Evolutionary conservation across 2,329 filamentous ascomycete species (phyloP).

Genomic region (Apiospora malaysiana): DNA sequence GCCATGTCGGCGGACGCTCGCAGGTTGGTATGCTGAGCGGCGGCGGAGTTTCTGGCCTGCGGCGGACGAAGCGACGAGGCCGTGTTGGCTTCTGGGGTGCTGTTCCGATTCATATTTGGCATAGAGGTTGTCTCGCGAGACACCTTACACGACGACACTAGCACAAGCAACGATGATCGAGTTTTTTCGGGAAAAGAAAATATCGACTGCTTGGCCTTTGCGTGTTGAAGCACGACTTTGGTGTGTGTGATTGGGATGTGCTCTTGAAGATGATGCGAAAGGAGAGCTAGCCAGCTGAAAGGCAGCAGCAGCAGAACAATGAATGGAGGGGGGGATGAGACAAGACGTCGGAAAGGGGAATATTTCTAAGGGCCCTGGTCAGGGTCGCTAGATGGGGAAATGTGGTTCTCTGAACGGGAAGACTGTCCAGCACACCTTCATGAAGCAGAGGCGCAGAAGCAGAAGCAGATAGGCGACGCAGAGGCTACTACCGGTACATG

Average conservation of each 20-base stretch:
- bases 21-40: constrained; percentile 79
- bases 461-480: constrained; percentile 12
- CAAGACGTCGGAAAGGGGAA: constrained; percentile 18
- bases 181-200: background rate
- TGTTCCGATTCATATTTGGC: constrained; percentile 77
- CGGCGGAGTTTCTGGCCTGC: constrained; percentile 76
- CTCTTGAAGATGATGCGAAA: constrained; percentile 17
- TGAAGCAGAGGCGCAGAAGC: constrained; percentile 17
- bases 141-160: constrained; percentile 17
- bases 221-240: constrained; percentile 7
- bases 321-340: constrained; percentile 18
- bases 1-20: constrained; percentile 97
- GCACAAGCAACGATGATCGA: constrained; percentile 8
- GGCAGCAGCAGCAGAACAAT: constrained; percentile 16
- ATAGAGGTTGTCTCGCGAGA: constrained; percentile 16
- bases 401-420: constrained; percentile 18
- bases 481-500: background rate
- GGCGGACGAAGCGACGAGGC: constrained; percentile 84
- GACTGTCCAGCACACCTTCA: constrained; percentile 18
- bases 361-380: constrained; percentile 15
- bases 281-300: constrained; percentile 17
- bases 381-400: constrained; percentile 15
- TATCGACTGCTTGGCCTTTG: constrained; percentile 17
- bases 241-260: constrained; percentile 16
- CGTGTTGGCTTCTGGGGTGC: constrained; percentile 89